Evolutionary conservation across 352 stramenopile species (phyloP).

Genomic region (Globisporangium rhizosaccharum): DNA sequence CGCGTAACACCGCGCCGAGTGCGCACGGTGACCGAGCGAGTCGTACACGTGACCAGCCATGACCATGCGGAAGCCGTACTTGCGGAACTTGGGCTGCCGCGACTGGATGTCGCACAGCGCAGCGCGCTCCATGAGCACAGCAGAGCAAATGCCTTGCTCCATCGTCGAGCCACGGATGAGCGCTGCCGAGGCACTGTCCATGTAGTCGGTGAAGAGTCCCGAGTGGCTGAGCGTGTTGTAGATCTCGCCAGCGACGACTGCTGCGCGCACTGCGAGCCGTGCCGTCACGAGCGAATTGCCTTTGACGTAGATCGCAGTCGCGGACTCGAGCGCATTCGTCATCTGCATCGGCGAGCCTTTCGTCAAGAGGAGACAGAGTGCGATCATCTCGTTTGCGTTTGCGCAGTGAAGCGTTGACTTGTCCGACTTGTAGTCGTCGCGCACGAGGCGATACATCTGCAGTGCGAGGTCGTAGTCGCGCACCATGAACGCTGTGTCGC

Average conservation of each 20-base stretch:
- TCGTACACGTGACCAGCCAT: conserved; percentile 86
- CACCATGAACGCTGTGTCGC: conserved; percentile 88
- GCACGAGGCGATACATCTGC: conserved; percentile 87
- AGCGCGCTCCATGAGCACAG: conserved; percentile 76
- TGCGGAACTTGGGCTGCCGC: conserved; percentile 72
- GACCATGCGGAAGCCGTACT: conserved; percentile 88
- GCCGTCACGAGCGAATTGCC: conserved; percentile 34
- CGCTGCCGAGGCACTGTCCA: conserved; percentile 78
- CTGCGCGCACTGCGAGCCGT: conserved; percentile 53
- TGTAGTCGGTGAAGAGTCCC: conserved; percentile 80
- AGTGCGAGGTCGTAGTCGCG: conserved; percentile 87
- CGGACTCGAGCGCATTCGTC: conserved; percentile 73
- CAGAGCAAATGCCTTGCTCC: conserved; percentile 79
- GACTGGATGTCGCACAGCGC: conserved; percentile 74
- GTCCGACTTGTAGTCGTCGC: conserved; percentile 90
- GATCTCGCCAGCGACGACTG: conserved; percentile 77
- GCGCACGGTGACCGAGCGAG: conserved; percentile 56
- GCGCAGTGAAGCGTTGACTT: conserved; percentile 80
- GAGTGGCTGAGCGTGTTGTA: conserved; percentile 70
- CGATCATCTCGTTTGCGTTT: conserved; percentile 88
- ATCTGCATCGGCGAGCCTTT: conserved; percentile 80
- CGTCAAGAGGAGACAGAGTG: conserved; percentile 70
- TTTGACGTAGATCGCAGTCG: conserved; percentile 64
- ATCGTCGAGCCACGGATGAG: conserved; percentile 82
- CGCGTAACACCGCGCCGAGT: conserved; percentile 81